These are phyloP conservation scores for Proliferodiscus dingleyae DNA, from an alignment of 2,329 filamentous ascomycete species.

Conservation along the genomic window DNA sequence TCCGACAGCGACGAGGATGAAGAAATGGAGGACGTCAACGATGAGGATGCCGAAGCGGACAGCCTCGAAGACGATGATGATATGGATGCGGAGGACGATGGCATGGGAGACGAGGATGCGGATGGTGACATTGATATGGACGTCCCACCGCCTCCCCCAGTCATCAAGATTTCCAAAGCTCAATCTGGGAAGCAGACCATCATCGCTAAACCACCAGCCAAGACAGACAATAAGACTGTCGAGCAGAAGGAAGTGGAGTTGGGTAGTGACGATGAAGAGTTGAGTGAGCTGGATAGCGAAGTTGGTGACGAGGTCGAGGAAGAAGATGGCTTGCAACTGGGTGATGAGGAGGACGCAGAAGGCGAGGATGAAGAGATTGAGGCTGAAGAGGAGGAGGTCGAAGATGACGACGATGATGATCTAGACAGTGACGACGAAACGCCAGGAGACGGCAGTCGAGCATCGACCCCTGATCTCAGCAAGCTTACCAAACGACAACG, in stretches of 20 bases:
- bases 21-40: conserved; percentile 24
- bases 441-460: conserved; percentile 46
- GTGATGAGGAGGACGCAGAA: conserved; percentile 36
- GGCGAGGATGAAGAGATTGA: conserved; percentile 44
- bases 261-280: conserved; percentile 32
- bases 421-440: conserved; percentile 33
- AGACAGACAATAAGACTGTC: conserved; percentile 20
- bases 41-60: conserved; percentile 35
- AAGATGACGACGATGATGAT: conserved; percentile 37
- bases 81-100: conserved; percentile 34
- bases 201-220: conserved; percentile 22
- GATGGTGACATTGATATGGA: conserved; percentile 38
- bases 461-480: conserved; percentile 56
- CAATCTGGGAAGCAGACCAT: conserved; percentile 23
- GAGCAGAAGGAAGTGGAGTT: conserved; percentile 29
- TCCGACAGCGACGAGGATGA: conserved; percentile 37
- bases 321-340: conserved; percentile 38
- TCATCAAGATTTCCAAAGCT: conserved; percentile 30
- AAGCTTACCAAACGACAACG: conserved; percentile 67
- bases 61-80: conserved; percentile 35
- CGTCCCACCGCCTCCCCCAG: conserved; percentile 25
- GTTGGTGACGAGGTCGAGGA: conserved; percentile 44
- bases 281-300: conserved; percentile 31
- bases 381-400: conserved; percentile 35
- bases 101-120: conserved; percentile 40